Base-by-base conservation (phyloP, 2,329 filamentous ascomycete species). In the Aulographum hederae region DNA sequence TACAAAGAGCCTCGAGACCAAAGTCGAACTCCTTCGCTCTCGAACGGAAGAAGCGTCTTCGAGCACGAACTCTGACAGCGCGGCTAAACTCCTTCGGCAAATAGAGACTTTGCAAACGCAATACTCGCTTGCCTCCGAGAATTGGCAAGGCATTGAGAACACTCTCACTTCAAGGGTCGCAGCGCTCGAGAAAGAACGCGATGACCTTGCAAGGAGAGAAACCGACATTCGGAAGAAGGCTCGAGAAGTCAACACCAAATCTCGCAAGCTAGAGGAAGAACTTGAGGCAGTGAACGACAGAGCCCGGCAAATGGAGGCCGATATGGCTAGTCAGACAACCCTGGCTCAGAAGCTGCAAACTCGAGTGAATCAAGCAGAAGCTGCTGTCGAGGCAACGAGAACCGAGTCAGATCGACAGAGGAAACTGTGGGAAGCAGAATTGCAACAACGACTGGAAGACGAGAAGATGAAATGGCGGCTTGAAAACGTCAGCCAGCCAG, bases 71-170 rank as follows among this genome's bases (percentile, higher is more conserved):
- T 79, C 84, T 11, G 81, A 93, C 46, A 72, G 78, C 1, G 84
- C 92, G 44, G 79, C 79, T 27, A 95, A 94, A 51, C 63, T 95
- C 26, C 62, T 95, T 27, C 73, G 89, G 26, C 91, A 98, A 53
- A 78, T 98, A 33, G 89, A 98, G 57, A 94, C 81, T 1, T 58
- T 98, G 23, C 89, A 98, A 53, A 89, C 80, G 5, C 91, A 98
- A 50, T 93, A 98, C 53, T 74, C 84, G 1, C 74, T 91, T 33
- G 89, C 89, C 1, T 89, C 81, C 42, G 82, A 92, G 46, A 98
- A 98, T 44, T 98, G 91, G 89, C 85, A 94, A 48, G 81, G 84
- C 1, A 91, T 98, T 38, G 86, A 98, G 52, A 71, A 78, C 6
- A 91, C 80, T 2, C 57, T 98, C 19, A 67, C 86, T 31, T 72